These are phyloP conservation scores for Penicillium sp. DNA, from an alignment of 2,329 filamentous ascomycete species.

Conservation along the genomic window DNA sequence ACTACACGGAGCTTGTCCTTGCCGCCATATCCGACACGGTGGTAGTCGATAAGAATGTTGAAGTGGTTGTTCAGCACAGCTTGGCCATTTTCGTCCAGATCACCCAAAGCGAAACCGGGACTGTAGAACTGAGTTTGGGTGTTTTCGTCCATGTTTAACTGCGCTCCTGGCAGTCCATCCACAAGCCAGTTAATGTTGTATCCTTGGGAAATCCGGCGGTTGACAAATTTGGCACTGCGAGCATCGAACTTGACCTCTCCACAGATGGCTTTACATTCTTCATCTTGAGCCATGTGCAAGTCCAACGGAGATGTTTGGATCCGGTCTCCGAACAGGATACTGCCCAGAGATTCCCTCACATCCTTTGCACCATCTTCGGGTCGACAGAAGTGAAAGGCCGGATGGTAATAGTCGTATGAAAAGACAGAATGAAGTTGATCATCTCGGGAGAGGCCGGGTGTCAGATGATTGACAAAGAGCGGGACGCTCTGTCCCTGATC, in stretches of 20 bases:
- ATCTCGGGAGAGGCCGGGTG: constrained; percentile 77
- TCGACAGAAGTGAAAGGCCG: constrained; percentile 82
- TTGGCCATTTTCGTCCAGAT: constrained; percentile 53
- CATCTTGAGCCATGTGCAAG: constrained; percentile 80
- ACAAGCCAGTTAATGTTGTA: constrained; percentile 96
- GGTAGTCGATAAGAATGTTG: constrained; percentile 90
- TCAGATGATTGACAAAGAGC: constrained; percentile 89
- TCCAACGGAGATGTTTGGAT: constrained; percentile 97
- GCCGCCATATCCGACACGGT: constrained; percentile 63
- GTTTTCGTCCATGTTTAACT: constrained; percentile 73
- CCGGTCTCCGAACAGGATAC: constrained; percentile 94
- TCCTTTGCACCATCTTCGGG: constrained; percentile 75
- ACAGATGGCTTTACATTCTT: constrained; percentile 83
- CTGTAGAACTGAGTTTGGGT: constrained; percentile 82
- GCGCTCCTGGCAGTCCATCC: constrained; percentile 88
- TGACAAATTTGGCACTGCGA: constrained; percentile 74
- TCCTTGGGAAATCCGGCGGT: constrained; percentile 75
- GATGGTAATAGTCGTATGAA: constrained; percentile 94
- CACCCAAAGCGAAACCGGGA: constrained; percentile 82
- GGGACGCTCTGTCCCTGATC: constrained; percentile 76
- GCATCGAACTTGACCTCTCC: constrained; percentile 64
- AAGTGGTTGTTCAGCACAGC: constrained; percentile 89
- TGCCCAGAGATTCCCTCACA: constrained; percentile 86
- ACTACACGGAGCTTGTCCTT: constrained; percentile 79
- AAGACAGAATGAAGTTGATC: constrained; percentile 86